These are phyloP conservation scores for Orychophragmus violaceus DNA, from an alignment of 345 rosid genomes.

Conservation along the genomic window DNA sequence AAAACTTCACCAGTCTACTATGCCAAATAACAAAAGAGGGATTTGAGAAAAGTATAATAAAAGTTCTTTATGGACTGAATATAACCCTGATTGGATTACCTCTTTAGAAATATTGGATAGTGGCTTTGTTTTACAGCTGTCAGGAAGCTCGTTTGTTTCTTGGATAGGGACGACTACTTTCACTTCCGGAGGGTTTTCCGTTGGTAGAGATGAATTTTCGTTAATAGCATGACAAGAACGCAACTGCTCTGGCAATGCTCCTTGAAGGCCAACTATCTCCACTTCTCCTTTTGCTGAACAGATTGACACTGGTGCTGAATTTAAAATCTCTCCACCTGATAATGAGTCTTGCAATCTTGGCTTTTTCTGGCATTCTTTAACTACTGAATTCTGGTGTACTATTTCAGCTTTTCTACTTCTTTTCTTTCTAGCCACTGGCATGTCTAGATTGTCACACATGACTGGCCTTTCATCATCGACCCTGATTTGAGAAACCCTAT, in stretches of 20 bases:
- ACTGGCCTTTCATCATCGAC: constrained; percentile 25
- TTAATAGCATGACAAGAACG: constrained; percentile 18
- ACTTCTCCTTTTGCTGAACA: constrained; percentile 26
- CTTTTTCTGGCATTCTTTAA: constrained; percentile 35
- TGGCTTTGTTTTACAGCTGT: constrained; percentile 20
- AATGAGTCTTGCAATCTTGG: constrained; percentile 27
- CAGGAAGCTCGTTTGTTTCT: constrained; percentile 22
- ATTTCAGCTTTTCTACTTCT: constrained; percentile 45
- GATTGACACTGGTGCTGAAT: constrained; percentile 17
- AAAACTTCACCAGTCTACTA: not conserved
- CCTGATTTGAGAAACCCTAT: constrained; percentile 28
- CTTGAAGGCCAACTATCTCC: constrained; percentile 23
- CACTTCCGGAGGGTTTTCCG: not conserved
- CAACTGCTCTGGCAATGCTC: constrained; percentile 17
- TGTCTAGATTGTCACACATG: constrained; percentile 28
- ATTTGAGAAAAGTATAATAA: not conserved
- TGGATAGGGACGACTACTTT: not conserved
- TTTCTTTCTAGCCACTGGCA: constrained; percentile 43
- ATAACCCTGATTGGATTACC: constrained; percentile 22
- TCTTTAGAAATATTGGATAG: constrained; percentile 21
- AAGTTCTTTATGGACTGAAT: not conserved
- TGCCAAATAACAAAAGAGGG: not conserved
- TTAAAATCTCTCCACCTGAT: constrained; percentile 18
- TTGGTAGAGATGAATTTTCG: constrained; percentile 21
- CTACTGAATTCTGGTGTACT: constrained; percentile 19